Percentiles rank a stretch among this genome's conserved stretches.
Conservation (phyloP, 306 rosid genomes). For the Hylodesmum podocarpum region DNA sequence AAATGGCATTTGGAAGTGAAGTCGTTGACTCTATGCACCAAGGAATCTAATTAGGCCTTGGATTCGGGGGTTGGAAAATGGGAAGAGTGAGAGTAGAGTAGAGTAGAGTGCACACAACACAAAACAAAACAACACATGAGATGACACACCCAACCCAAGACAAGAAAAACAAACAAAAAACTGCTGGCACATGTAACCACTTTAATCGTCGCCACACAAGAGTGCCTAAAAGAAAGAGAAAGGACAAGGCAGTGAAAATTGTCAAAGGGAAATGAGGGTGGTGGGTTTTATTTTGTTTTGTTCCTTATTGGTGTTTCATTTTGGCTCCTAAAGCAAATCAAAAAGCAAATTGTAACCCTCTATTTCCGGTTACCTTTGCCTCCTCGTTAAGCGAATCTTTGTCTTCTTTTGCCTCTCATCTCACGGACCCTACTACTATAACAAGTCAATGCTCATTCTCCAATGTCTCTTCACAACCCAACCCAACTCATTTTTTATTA, state of each 20-base stretch:
- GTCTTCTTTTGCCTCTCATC: slow-evolving; percentile 27
- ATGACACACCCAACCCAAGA: neutral
- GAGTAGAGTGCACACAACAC: neutral
- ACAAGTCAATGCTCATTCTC: slow-evolving; percentile 62
- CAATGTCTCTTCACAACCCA: slow-evolving; percentile 40
- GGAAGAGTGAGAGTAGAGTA: slow-evolving; percentile 8
- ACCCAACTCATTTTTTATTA: slow-evolving; percentile 15
- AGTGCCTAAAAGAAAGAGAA: slow-evolving; percentile 60
- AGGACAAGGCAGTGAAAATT: slow-evolving; percentile 28
- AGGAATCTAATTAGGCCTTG: slow-evolving; percentile 43
- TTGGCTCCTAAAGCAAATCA: slow-evolving; percentile 28
- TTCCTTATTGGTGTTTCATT: neutral
- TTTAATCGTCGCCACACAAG: slow-evolving; percentile 42
- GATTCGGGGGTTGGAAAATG: slow-evolving; percentile 54
- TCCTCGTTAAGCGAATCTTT: slow-evolving; percentile 78
- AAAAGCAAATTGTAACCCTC: slow-evolving; percentile 18
- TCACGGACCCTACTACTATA: slow-evolving; percentile 2
- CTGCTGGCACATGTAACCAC: slow-evolving; percentile 26
- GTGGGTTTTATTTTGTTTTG: neutral
- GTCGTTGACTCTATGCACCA: slow-evolving; percentile 9
- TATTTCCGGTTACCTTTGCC: slow-evolving; percentile 29
- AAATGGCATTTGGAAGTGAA: neutral
- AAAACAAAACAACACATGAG: too few species aligned
- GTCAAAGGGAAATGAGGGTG: slow-evolving; percentile 40
- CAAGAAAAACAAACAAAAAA: neutral